Evolutionary conservation across 768 basidiomycete species (phyloP).

Genomic region (Rhizopogon vesiculosus): DNA sequence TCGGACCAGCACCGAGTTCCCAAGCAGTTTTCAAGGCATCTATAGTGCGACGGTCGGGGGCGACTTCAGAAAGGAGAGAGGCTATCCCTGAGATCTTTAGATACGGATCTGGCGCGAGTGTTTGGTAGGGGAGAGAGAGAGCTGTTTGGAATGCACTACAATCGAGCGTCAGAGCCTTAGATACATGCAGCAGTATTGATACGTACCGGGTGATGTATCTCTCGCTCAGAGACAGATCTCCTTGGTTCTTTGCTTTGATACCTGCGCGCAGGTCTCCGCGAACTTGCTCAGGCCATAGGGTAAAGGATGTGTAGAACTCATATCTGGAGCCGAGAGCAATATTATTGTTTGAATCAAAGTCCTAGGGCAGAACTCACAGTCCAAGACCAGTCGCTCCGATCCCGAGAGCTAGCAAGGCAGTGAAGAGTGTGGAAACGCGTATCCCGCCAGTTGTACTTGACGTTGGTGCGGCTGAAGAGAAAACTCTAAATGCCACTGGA

Average conservation of each 20-base stretch:
- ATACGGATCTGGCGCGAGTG: conserved; percentile 41
- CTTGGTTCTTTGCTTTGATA: conserved; percentile 56
- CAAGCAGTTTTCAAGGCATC: conserved; percentile 18
- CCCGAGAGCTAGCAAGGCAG: conserved; percentile 31
- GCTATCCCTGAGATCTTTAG: conserved; percentile 69
- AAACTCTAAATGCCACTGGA: background rate
- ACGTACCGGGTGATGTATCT: conserved; percentile 51
- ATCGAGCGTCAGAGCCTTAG: conserved; percentile 4
- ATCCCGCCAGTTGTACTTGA: background rate
- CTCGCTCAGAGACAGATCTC: conserved; percentile 47
- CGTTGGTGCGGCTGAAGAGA: conserved; percentile 9
- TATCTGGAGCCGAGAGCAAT: conserved; percentile 31
- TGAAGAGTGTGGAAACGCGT: conserved; percentile 35
- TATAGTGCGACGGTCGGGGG: conserved; percentile 23
- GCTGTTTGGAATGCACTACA: conserved; percentile 55
- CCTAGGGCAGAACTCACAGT: conserved; percentile 28
- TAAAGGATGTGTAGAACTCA: conserved; percentile 51
- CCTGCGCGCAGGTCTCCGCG: conserved; percentile 62
- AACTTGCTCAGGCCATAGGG: conserved; percentile 63
- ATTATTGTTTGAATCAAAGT: background rate
- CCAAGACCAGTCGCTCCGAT: conserved; percentile 38
- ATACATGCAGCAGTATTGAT: background rate
- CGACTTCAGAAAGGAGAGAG: conserved; percentile 51
- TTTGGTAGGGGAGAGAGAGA: conserved; percentile 34
- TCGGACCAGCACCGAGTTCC: conserved; percentile 12